Conservation (phyloP, 305 asterid species). For the Vinca major region DNA sequence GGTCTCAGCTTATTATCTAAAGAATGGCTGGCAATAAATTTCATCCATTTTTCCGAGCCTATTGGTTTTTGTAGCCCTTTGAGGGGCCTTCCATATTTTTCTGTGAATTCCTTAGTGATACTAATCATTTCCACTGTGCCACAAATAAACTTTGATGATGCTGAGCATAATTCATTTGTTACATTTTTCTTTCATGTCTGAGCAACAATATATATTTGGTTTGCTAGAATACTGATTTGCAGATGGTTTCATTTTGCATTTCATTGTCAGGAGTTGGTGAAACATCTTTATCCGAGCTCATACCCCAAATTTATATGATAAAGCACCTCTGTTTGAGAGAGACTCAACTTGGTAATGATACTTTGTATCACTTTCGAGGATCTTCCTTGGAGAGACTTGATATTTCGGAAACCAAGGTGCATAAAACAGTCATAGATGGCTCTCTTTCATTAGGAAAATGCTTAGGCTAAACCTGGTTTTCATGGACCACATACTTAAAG, state of each 20-base stretch:
- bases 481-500: no score
- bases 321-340: constrained; percentile 65
- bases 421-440: constrained; percentile 1
- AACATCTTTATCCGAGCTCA: constrained; percentile 40
- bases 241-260: constrained; percentile 6
- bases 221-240: neutral
- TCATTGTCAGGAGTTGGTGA: constrained; percentile 43
- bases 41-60: neutral
- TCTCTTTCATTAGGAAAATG: constrained; percentile 2
- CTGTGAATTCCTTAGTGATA: neutral
- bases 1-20: neutral
- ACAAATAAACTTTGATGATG: neutral
- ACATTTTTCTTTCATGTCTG: neutral
- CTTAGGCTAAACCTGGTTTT: no score
- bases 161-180: neutral
- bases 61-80: neutral
- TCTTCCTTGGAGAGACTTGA: constrained; percentile 71
- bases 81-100: neutral
- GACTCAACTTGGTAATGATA: constrained; percentile 50
- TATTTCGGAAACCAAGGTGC: constrained; percentile 75
- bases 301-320: constrained; percentile 41
- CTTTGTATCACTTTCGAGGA: constrained; percentile 50
- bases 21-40: neutral
- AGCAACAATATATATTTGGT: neutral
- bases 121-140: neutral